Evolutionary conservation across 306 rosid genomes (phyloP).

Genomic region (Pyrus pyrifolia): DNA sequence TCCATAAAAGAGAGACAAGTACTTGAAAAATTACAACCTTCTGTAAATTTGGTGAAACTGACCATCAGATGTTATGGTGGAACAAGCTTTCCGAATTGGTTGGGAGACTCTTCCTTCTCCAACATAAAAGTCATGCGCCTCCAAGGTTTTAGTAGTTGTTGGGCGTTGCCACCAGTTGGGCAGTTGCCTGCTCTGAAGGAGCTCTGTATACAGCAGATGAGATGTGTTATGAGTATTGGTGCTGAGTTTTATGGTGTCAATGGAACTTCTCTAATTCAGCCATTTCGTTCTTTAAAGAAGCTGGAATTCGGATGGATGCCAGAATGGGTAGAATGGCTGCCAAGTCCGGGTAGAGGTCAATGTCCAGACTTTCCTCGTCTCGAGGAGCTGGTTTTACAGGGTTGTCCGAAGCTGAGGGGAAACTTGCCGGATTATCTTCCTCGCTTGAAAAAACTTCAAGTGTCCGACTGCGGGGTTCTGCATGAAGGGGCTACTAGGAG

Average conservation of each 20-base stretch:
- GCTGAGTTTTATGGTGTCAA: not conserved
- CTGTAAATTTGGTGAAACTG: no score
- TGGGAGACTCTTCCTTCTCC: no score
- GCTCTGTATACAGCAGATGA: not conserved
- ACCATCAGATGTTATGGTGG: no score
- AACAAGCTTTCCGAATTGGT: no score
- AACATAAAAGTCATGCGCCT: no score
- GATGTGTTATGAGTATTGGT: not conserved
- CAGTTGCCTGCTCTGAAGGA: conserved; percentile 6
- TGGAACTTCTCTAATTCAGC: not conserved
- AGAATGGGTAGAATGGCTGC: not conserved
- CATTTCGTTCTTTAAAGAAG: not conserved
- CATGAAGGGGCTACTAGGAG: no score
- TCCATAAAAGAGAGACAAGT: no score
- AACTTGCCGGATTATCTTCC: no score
- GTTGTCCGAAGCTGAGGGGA: not conserved
- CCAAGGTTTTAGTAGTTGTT: not conserved
- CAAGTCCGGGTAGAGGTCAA: not conserved
- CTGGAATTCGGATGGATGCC: not conserved
- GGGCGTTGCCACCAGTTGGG: conserved; percentile 4
- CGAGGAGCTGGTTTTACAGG: fast-evolving
- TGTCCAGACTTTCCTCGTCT: not conserved
- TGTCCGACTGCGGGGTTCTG: no score
- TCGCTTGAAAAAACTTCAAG: no score
- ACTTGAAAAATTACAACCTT: no score